phyloP scores from a whole-genome alignment of 2,329 filamentous ascomycete species.

The Nothophoma quercina region DNA sequence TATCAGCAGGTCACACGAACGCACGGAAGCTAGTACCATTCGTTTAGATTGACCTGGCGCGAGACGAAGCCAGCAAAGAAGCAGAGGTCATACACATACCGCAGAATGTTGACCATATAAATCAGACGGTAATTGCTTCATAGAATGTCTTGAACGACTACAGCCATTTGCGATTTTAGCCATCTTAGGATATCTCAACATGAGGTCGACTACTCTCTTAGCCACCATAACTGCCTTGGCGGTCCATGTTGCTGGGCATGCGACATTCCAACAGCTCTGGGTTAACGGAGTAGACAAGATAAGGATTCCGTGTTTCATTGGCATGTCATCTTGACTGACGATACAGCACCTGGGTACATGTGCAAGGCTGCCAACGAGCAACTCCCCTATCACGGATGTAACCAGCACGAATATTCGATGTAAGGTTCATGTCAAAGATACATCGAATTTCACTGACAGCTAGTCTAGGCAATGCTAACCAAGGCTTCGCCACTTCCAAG shows the following conservation, averaged over 20 bases:
- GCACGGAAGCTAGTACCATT: neutral
- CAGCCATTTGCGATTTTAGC: neutral
- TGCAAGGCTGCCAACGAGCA: conserved; percentile 46
- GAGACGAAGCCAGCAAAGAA: neutral
- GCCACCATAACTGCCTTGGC: conserved; percentile 24
- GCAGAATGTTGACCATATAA: neutral
- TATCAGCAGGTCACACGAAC: conserved; percentile 10
- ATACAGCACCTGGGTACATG: conserved; percentile 27
- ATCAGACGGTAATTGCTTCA: neutral
- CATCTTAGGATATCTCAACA: conserved; percentile 10
- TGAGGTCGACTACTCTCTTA: conserved; percentile 25
- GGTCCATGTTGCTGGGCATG: conserved; percentile 28
- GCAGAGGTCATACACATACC: neutral
- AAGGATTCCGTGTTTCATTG: conserved; percentile 5
- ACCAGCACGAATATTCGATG: conserved; percentile 62
- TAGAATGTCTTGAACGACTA: neutral
- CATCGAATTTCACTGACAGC: neutral
- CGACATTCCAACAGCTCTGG: conserved; percentile 46
- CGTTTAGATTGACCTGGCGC: neutral
- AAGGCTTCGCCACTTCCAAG: conserved; percentile 45
- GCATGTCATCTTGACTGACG: neutral
- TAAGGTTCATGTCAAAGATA: neutral
- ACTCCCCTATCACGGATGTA: conserved; percentile 55
- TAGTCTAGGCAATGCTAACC: conserved; percentile 33
- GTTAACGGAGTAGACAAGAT: conserved; percentile 41